Evolutionary conservation across 169 alveolate genomes (phyloP), one percentile per base, ranked within the genome.

Genomic region (Cryptosporidium bovis): DNA sequence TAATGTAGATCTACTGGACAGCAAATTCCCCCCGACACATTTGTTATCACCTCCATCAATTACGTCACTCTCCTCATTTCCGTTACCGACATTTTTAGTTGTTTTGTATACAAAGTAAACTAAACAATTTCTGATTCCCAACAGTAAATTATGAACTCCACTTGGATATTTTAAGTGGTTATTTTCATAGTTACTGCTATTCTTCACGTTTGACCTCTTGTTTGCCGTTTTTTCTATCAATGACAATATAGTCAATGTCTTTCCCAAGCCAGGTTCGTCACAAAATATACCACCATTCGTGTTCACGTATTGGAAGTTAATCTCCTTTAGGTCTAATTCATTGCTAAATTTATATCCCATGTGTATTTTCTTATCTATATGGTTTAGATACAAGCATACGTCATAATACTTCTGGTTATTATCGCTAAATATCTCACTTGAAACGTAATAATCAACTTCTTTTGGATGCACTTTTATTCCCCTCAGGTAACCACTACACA

Each of bases 191-290:
- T 36, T 20, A 12, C 27, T n/a, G 7, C n/a, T 56, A 13, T 33
- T 53, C 13, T 69, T 33, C 1, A 60, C 24, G 18, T 77, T 60
- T 18, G 87, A 77, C 24, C 24, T 24, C 20, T 44, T n/a, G 12
- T 24, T 10, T 7, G 71, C 33, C 15, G 71, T 77, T 40, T 77
- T 77, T 24, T 31, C 33, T 18, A 77, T 77, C 12, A 77, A 10
- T 3, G 87, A 77, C n/a, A 77, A 46, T 15, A 77, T 27, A 16
- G 87, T 77, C 13, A 77, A 46, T 16, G 87, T 77, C 64, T 77
- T 77, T 40, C 87, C 87, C 5, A 77, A 62, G 58, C 87, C 87
- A 2, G 87, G 87, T 15, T 77, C 87, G n/a, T 77, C 87, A 29
- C 87, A 77, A 1, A 77, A 77, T 8, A 77, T 60, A 7, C 87